A percentile compares a stretch with the other conserved stretches of the same genome.
Conservation (phyloP, 202 grass and related monocot genomes). For the Zoysia matrella region DNA sequence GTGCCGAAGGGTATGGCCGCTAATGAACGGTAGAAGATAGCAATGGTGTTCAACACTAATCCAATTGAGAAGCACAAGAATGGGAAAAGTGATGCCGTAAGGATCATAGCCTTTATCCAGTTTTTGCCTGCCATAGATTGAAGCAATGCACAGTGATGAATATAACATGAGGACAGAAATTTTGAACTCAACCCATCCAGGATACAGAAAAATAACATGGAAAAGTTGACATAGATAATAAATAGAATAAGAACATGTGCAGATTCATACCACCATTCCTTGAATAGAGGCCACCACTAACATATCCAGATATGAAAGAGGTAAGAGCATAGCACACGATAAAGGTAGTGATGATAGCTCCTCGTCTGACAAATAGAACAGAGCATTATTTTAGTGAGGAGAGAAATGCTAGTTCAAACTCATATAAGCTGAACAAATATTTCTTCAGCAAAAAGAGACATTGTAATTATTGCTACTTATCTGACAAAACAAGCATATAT, state of each 20-base stretch:
- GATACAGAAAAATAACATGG: slow-evolving; percentile 18
- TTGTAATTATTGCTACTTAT: slow-evolving; percentile 34
- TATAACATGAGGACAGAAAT: not conserved
- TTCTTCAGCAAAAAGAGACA: slow-evolving; percentile 4
- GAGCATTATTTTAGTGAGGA: slow-evolving; percentile 11
- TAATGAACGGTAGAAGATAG: slow-evolving; percentile 37
- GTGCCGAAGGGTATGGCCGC: too few species aligned
- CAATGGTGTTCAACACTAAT: slow-evolving; percentile 81
- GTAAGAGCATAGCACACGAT: slow-evolving; percentile 58
- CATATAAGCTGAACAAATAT: slow-evolving; percentile 12
- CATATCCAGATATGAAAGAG: slow-evolving; percentile 55
- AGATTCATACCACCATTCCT: slow-evolving; percentile 92
- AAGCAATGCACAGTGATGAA: slow-evolving; percentile 41
- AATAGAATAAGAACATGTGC: slow-evolving; percentile 34
- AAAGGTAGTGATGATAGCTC: slow-evolving; percentile 96
- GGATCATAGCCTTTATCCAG: slow-evolving; percentile 89
- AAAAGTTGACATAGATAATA: not conserved
- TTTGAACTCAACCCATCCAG: slow-evolving; percentile 31
- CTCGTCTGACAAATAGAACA: slow-evolving; percentile 71
- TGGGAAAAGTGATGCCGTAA: slow-evolving; percentile 76
- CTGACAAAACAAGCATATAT: slow-evolving; percentile 28
- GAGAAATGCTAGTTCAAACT: slow-evolving; percentile 33
- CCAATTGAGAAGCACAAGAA: slow-evolving; percentile 91
- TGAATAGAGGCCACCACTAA: slow-evolving; percentile 97
- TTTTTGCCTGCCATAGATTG: slow-evolving; percentile 71